Evolutionary conservation across 225 moss, liverwort and hornwort species (phyloP).

Genomic region (Bryoerythrophyllum caledonicum): DNA sequence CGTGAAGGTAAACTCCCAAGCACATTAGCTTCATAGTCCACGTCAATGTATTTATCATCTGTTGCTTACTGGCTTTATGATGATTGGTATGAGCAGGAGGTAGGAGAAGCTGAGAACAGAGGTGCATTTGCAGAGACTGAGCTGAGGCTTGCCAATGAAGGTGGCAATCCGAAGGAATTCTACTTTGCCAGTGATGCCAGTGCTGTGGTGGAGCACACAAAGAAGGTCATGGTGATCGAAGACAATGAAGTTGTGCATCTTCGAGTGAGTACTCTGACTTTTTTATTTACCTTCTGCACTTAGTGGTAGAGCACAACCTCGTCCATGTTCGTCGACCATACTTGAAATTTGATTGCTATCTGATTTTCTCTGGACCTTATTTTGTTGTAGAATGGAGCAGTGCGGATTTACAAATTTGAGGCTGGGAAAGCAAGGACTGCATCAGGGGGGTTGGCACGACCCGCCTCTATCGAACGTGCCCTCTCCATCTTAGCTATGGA

Average conservation of each 20-base stretch:
- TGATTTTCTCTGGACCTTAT: conserved; percentile 16
- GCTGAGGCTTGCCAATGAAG: conserved; percentile 56
- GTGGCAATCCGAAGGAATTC: conserved; percentile 76
- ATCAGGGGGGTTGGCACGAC: conserved; percentile 69
- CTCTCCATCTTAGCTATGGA: conserved; percentile 97
- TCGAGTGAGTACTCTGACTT: conserved; percentile 50
- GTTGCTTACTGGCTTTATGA: conserved; percentile 1
- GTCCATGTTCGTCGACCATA: background rate
- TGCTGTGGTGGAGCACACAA: conserved; percentile 98
- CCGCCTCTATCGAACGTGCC: conserved; percentile 87
- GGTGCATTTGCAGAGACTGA: conserved; percentile 55
- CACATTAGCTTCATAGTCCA: background rate
- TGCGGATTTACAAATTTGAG: conserved; percentile 91
- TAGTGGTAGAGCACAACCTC: conserved; percentile 1
- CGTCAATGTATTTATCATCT: background rate
- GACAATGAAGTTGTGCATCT: conserved; percentile 92
- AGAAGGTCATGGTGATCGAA: conserved; percentile 97
- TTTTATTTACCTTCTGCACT: background rate
- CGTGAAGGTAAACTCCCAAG: conserved; percentile 64
- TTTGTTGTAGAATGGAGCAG: conserved; percentile 68
- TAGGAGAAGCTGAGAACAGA: conserved; percentile 61
- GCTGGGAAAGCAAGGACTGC: conserved; percentile 55
- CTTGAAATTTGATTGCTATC: background rate
- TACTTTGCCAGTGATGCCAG: conserved; percentile 97
- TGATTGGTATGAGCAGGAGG: conserved; percentile 47